These are phyloP conservation scores for Ceratocystis harringtonii DNA, from an alignment of 2,329 filamentous ascomycete genomes.

Conservation along the genomic window DNA sequence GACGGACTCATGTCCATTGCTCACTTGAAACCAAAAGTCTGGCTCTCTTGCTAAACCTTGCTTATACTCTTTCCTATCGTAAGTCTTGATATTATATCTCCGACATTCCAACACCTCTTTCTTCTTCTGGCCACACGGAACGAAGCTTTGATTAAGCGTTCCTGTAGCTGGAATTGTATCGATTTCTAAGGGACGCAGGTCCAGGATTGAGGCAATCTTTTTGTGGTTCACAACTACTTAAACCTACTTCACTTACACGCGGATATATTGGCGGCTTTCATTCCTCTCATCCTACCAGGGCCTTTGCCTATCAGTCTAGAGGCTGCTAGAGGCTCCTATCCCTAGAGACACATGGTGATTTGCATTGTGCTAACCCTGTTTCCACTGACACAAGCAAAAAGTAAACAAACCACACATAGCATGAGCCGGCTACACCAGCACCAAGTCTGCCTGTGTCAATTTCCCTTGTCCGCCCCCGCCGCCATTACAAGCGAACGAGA, in stretches of 20 bases:
- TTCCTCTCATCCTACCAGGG: background rate
- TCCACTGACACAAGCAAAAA: background rate
- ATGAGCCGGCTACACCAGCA: background rate
- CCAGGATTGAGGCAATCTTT: background rate
- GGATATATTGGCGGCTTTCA: background rate
- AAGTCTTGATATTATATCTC: background rate
- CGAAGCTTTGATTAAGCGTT: background rate
- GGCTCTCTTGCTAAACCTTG: background rate
- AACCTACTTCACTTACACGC: background rate
- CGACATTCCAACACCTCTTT: background rate
- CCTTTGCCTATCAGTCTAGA: background rate
- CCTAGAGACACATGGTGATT: background rate
- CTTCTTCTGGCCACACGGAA: background rate
- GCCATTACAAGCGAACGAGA: background rate
- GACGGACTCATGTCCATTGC: background rate
- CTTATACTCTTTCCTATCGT: background rate
- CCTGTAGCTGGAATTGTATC: constrained; percentile 4
- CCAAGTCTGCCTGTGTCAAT: background rate
- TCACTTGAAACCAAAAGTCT: background rate
- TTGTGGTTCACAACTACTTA: too few relatives aligned
- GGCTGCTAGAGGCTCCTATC: background rate
- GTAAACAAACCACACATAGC: background rate
- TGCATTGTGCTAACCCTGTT: background rate
- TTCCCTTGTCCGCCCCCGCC: background rate
- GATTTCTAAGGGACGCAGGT: background rate